Percentiles rank a stretch among this genome's conserved stretches.
These are phyloP conservation scores for carrot (Daucus carota) DNA, from an alignment of 129 eudicot species.

Conservation along the genomic window DH1_v3.0 NC_030388.2:27253001-27253500, in stretches of 20 bases:
- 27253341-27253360: slow-evolving; percentile 57
- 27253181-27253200: slow-evolving; percentile 34
- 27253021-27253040: slow-evolving; percentile 46
- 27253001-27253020: slow-evolving; percentile 88
- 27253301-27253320: slow-evolving; percentile 90
- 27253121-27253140: slow-evolving; percentile 44
- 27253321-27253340: slow-evolving; percentile 59
- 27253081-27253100: slow-evolving; percentile 59
- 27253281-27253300: slow-evolving; percentile 52
- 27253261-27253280: slow-evolving; percentile 54
- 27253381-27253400: slow-evolving; percentile 71
- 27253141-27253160: slow-evolving; percentile 36
- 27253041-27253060: slow-evolving; percentile 57
- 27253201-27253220: slow-evolving; percentile 51
- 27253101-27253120: slow-evolving; percentile 97
- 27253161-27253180: slow-evolving; percentile 29
- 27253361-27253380: slow-evolving; percentile 83
- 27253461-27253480: slow-evolving; percentile 52
- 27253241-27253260: slow-evolving; percentile 71
- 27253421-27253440: slow-evolving; percentile 54
- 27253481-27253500: slow-evolving; percentile 27
- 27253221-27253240: slow-evolving; percentile 56
- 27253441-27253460: slow-evolving; percentile 62
- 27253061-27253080: slow-evolving; percentile 71
- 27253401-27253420: slow-evolving; percentile 85